Percentiles rank a stretch among this genome's conserved stretches.
Evolutionary conservation across 371 early-diverging fungal genomes (phyloP).

Genomic region (Phascolomyces articulosus): DNA sequence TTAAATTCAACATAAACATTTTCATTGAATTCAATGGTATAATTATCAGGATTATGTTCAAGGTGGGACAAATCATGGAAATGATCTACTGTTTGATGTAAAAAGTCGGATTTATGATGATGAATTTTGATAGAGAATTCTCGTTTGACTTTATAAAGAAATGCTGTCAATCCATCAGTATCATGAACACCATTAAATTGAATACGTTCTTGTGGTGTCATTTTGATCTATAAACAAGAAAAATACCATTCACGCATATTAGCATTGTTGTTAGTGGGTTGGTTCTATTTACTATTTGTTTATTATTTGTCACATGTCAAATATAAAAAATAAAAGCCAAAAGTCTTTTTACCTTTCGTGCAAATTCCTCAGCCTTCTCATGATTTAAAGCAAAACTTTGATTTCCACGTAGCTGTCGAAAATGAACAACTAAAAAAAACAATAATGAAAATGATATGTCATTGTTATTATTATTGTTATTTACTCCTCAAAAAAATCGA

Average conservation of each 20-base stretch:
- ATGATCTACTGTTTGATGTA: conserved; percentile 3
- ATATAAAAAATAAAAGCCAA: neutral
- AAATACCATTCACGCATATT: no score
- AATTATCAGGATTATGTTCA: conserved; percentile 31
- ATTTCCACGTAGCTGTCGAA: conserved; percentile 47
- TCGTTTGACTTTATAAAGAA: conserved; percentile 53
- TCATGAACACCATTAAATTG: conserved; percentile 58
- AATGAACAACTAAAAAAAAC: conserved; percentile 40
- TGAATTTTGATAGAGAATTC: conserved; percentile 63
- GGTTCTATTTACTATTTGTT: neutral
- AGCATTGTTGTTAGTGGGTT: no score
- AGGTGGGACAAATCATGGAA: conserved; percentile 13
- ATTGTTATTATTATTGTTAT: neutral
- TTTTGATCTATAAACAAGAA: conserved; percentile 30
- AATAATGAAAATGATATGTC: neutral
- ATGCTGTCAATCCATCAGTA: conserved; percentile 55
- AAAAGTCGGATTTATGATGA: conserved; percentile 23
- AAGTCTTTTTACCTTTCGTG: conserved; percentile 35
- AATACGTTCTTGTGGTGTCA: conserved; percentile 48
- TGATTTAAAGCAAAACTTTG: conserved; percentile 46
- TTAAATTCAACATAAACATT: conserved; percentile 53
- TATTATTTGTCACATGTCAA: conserved; percentile 3
- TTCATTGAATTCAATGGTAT: conserved; percentile 43
- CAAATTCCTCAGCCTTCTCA: conserved; percentile 34
- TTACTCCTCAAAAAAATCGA: neutral